These are phyloP conservation scores for Tetrapisispora nanseiensis DNA, from an alignment of 805 yeast species.

Conservation along the genomic window DNA sequence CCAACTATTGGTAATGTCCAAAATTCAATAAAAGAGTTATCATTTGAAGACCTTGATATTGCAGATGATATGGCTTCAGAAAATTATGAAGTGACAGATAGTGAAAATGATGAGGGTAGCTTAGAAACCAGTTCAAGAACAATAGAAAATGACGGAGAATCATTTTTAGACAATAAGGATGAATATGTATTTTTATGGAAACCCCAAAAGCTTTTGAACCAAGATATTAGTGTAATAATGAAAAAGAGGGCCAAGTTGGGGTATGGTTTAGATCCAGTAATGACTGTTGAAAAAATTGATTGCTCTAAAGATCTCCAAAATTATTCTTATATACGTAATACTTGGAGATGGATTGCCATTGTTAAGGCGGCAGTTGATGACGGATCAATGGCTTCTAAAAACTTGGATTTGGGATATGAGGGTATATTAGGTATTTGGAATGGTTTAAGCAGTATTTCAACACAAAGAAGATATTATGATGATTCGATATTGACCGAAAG, in stretches of 20 bases:
- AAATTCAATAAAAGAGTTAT: constrained; percentile 15
- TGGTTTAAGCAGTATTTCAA: constrained; percentile 45
- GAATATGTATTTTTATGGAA: constrained; percentile 25
- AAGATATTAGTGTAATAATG: constrained; percentile 68
- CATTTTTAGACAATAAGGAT: constrained; percentile 13
- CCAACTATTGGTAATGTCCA: constrained; percentile 14
- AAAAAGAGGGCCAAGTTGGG: constrained; percentile 62
- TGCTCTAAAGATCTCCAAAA: constrained; percentile 40
- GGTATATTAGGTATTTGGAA: constrained; percentile 91
- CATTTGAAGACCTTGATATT: constrained; percentile 27
- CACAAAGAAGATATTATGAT: constrained; percentile 39
- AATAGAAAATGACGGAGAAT: constrained; percentile 7
- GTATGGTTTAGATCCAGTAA: constrained; percentile 59
- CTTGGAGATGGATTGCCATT: constrained; percentile 87
- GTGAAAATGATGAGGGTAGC: constrained; percentile 9
- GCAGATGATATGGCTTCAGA: constrained; percentile 14
- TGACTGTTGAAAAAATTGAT: constrained; percentile 52
- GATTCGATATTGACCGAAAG: constrained; percentile 24
- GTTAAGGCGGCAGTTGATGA: constrained; percentile 56
- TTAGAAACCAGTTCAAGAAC: not conserved
- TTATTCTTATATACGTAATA: constrained; percentile 51
- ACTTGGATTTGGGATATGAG: constrained; percentile 71
- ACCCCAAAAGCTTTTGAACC: constrained; percentile 41
- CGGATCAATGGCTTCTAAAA: constrained; percentile 58
- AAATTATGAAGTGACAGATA: constrained; percentile 7